phyloP scores from a whole-genome alignment of 2,329 filamentous ascomycete species.

The Emmonsiellopsis sp. region DNA sequence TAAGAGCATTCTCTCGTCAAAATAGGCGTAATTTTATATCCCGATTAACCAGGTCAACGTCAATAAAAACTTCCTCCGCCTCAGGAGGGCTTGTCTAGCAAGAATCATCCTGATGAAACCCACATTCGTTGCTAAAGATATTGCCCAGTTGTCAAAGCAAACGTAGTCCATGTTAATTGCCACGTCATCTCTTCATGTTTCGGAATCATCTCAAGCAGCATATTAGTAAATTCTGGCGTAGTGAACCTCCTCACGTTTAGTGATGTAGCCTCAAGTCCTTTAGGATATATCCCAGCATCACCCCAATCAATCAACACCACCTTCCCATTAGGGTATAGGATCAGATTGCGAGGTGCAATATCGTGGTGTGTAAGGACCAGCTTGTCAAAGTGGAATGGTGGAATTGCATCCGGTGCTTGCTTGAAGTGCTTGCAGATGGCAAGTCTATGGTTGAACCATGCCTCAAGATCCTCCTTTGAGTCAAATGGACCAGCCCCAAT shows the following conservation, averaged over 20 bases:
- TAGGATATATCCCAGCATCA: constrained; percentile 15
- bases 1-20: too few relatives aligned
- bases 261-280: constrained; percentile 13
- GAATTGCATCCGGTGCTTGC: constrained; percentile 6
- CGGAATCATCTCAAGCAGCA: constrained; percentile 2
- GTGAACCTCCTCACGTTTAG: not conserved
- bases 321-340: constrained; percentile 7
- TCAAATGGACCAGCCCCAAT: constrained; percentile 8
- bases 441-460: constrained; percentile 19
- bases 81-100: too few relatives aligned
- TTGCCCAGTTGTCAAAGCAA: constrained; percentile 5
- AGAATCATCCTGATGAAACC: too few relatives aligned
- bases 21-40: too few relatives aligned
- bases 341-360: constrained; percentile 12
- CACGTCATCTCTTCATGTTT: constrained; percentile 7
- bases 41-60: too few relatives aligned
- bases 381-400: constrained; percentile 9
- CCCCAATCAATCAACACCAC: constrained; percentile 12
- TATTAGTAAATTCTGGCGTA: not conserved
- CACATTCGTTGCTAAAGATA: too few relatives aligned
- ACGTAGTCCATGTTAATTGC: constrained; percentile 8
- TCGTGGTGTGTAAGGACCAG: constrained; percentile 11
- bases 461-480: constrained; percentile 6
- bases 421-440: constrained; percentile 13
- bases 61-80: too few relatives aligned